A percentile compares a stretch with the other conserved stretches of the same genome.
phyloP scores from a whole-genome alignment of 31 red algal species.

The Endocladia muricata region DNA sequence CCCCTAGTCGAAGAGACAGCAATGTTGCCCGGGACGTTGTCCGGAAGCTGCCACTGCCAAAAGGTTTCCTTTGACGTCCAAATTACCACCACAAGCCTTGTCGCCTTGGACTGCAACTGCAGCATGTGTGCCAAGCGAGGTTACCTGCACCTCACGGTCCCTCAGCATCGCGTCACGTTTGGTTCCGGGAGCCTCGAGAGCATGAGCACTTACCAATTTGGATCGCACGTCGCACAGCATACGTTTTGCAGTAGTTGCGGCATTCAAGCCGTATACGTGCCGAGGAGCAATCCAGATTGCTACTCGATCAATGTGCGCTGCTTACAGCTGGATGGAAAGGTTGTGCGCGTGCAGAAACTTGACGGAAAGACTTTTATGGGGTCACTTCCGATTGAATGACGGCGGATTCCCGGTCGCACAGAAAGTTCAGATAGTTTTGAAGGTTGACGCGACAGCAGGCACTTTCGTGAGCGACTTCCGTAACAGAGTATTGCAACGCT shows the following conservation, averaged over 20 bases:
- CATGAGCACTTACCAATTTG: slow-evolving; percentile 41
- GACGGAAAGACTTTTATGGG: slow-evolving; percentile 51
- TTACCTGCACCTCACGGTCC: slow-evolving; percentile 53
- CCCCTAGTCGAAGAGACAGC: neutral
- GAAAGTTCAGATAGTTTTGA: no score
- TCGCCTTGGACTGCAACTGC: slow-evolving; percentile 47
- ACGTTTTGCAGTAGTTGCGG: slow-evolving; percentile 50
- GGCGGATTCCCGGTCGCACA: no score
- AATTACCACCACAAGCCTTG: neutral
- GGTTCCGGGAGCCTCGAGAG: neutral
- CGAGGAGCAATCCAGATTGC: slow-evolving; percentile 52
- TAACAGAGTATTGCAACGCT: no score
- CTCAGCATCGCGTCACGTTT: slow-evolving; percentile 18
- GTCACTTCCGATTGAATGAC: no score
- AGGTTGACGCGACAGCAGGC: no score
- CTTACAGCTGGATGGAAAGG: slow-evolving; percentile 23
- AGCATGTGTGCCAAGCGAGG: slow-evolving; percentile 46
- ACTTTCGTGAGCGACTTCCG: no score
- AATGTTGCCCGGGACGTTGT: neutral
- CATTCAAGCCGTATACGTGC: slow-evolving; percentile 50
- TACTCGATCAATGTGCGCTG: slow-evolving; percentile 51
- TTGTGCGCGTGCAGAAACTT: slow-evolving; percentile 22
- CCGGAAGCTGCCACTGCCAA: slow-evolving; percentile 47
- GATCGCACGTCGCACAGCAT: slow-evolving; percentile 41
- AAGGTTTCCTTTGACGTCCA: slow-evolving; percentile 18